Percentiles rank a stretch among this genome's conserved stretches.
Evolutionary conservation across 2,329 filamentous ascomycete genomes (phyloP).

Genomic region (Pseudocercospora fijiensis): DNA sequence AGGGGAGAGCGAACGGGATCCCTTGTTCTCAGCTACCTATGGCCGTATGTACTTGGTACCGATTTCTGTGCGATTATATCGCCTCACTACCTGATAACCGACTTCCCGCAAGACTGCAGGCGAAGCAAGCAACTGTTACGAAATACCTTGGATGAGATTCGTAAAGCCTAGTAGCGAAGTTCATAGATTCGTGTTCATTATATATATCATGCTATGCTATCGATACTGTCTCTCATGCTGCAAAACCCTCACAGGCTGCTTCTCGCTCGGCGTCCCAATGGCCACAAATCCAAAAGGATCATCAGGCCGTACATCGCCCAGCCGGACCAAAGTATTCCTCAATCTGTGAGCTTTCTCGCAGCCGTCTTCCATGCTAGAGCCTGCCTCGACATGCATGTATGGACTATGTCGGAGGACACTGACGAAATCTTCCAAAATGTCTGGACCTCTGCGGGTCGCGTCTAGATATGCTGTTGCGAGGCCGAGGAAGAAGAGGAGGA

Average conservation of each 20-base stretch:
- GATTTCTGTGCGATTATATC: too few relatives aligned
- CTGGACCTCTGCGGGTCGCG: conserved; percentile 11
- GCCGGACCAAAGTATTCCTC: conserved; percentile 7
- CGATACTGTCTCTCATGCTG: neutral
- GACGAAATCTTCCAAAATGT: conserved; percentile 20
- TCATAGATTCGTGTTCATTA: too few relatives aligned
- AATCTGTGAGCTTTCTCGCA: conserved; percentile 9
- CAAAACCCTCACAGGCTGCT: neutral
- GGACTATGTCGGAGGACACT: conserved; percentile 10
- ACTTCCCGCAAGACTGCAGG: too few relatives aligned
- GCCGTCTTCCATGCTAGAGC: conserved; percentile 14
- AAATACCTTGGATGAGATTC: too few relatives aligned
- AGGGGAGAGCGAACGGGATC: too few relatives aligned
- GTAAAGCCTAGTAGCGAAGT: too few relatives aligned
- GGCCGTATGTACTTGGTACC: too few relatives aligned
- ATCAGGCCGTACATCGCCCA: conserved; percentile 17
- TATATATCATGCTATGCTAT: neutral
- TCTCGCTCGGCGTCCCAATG: conserved; percentile 3
- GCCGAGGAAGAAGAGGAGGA: conserved; percentile 11
- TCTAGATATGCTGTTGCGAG: conserved; percentile 12
- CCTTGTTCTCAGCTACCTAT: too few relatives aligned
- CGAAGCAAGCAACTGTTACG: too few relatives aligned
- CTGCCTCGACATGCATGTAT: conserved; percentile 9
- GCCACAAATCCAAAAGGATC: conserved; percentile 11
- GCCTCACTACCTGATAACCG: too few relatives aligned